These are phyloP conservation scores for Helenozyma rhizophorensis DNA, from an alignment of 805 yeast genomes.

Conservation along the genomic window DNA sequence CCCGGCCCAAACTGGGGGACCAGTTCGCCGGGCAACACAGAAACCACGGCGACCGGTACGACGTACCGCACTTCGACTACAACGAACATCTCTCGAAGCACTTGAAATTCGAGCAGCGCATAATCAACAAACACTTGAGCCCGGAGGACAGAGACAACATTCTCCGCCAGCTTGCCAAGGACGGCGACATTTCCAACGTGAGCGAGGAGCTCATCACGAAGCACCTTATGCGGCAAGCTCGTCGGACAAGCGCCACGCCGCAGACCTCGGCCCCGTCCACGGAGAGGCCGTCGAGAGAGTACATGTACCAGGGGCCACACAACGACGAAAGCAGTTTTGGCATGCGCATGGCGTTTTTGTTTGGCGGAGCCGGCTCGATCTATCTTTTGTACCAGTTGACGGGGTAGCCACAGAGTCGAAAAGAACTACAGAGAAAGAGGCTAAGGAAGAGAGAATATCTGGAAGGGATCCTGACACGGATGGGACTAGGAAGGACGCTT, in stretches of 20 bases:
- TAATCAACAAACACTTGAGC: constrained; percentile 25
- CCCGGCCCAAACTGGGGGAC: constrained; percentile 1
- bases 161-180: constrained; percentile 28
- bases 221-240: constrained; percentile 37
- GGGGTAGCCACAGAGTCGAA: too few relatives aligned
- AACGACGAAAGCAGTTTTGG: constrained; percentile 12
- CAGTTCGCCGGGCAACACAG: constrained; percentile 31
- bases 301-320: constrained; percentile 34
- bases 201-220: constrained; percentile 40
- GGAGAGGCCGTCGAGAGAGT: constrained; percentile 16
- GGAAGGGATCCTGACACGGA: too few relatives aligned
- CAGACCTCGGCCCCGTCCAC: not conserved
- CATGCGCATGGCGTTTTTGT: constrained; percentile 19
- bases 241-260: constrained; percentile 8
- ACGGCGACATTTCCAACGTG: constrained; percentile 28
- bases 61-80: constrained; percentile 62
- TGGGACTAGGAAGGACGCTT: too few relatives aligned
- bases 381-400: constrained; percentile 23
- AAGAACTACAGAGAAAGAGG: too few relatives aligned
- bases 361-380: constrained; percentile 31
- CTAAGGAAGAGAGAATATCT: too few relatives aligned
- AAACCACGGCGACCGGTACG: constrained; percentile 41
- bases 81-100: constrained; percentile 50
- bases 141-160: constrained; percentile 30
- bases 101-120: constrained; percentile 43